Base-by-base conservation (phyloP, 441 rosid genomes). In the Mallotus repandus region DNA sequence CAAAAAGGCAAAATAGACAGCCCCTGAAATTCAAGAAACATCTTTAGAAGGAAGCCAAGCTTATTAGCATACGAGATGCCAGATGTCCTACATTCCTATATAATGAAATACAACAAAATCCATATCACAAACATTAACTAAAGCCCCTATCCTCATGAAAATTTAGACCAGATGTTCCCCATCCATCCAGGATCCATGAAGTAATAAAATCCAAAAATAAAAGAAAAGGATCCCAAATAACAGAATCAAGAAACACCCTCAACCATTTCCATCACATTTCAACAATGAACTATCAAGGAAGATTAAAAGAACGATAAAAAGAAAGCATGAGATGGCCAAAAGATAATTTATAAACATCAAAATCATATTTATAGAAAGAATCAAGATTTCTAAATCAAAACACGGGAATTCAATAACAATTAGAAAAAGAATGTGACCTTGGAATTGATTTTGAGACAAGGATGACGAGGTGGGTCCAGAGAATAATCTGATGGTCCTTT, bases 401-500 rank as follows among this genome's bases (percentile, higher is more conserved):
- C 8, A 54, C 4, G 0, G 16, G 32, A 18, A 18, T 18, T 35
- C 11, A 18, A 52, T 3, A 16, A 55, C 5, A n/a, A 57, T 59
- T 6, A 66, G 25, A 18, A 29, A 48, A 14, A n/a, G 3, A 12
- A 14, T 59, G 0, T 5, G 71, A 21, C 99, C 98, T 93, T 86
- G 78, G 92, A 45, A 80, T 95, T 95, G 92, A 95, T 69, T 70
- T 68, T 63, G 78, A 95, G 97, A 19, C 73, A 80, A 66, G 93
- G 93, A 56, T 95, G 91, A 0, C 98, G 99, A 54, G 88, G 76
- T 50, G 98, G 98, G 59, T 95, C 98, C 54, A 65, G 81, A 19
- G 91, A 81, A 78, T 90, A 95, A 73, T 89, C 89, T 9, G 98
- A 88, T 0, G 98, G 99, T 4, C 84, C 98, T 43, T 68, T 80